Percentiles rank a stretch among this genome's conserved stretches.
phyloP scores from a whole-genome alignment of 2,329 filamentous ascomycete species.

The Apiospora hydei region DNA sequence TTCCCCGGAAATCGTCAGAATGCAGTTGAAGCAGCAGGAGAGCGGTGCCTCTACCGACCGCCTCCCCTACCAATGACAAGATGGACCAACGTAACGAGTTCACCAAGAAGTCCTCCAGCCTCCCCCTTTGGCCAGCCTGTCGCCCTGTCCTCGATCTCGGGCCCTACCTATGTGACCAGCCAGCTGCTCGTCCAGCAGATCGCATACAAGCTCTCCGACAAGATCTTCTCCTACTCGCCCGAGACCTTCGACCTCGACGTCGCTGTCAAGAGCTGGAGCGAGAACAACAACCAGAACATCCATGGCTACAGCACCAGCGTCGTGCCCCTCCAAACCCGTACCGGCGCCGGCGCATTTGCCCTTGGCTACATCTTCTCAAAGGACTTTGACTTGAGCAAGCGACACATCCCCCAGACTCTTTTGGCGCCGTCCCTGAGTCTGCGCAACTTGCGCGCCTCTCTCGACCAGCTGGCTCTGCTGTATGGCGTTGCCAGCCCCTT shows the following conservation, averaged over 20 bases:
- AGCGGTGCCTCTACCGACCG: conserved; percentile 6
- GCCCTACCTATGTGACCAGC: conserved; percentile 90
- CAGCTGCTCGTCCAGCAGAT: conserved; percentile 96
- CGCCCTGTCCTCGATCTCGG: conserved; percentile 70
- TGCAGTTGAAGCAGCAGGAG: conserved; percentile 40
- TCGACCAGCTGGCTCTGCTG: conserved; percentile 91
- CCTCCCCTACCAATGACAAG: conserved; percentile 34
- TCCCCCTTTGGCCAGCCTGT: conserved; percentile 66
- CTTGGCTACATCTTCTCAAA: conserved; percentile 98
- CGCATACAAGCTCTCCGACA: conserved; percentile 93
- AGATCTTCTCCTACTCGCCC: conserved; percentile 96
- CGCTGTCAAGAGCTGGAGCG: conserved; percentile 80
- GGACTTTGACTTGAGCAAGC: conserved; percentile 91
- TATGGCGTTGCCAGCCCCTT: conserved; percentile 94
- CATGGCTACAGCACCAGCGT: conserved; percentile 82
- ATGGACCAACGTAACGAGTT: conserved; percentile 39
- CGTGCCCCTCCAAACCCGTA: conserved; percentile 82
- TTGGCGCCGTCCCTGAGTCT: conserved; percentile 86
- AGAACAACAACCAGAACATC: conserved; percentile 75
- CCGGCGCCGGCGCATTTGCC: conserved; percentile 88
- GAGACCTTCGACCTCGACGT: conserved; percentile 91
- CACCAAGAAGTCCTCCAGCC: conserved; percentile 55
- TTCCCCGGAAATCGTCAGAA: conserved; percentile 25
- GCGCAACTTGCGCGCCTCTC: conserved; percentile 77
- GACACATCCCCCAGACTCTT: conserved; percentile 89